Base-by-base conservation (phyloP, 768 basidiomycete species). In the Boletus rubescentipes region DNA sequence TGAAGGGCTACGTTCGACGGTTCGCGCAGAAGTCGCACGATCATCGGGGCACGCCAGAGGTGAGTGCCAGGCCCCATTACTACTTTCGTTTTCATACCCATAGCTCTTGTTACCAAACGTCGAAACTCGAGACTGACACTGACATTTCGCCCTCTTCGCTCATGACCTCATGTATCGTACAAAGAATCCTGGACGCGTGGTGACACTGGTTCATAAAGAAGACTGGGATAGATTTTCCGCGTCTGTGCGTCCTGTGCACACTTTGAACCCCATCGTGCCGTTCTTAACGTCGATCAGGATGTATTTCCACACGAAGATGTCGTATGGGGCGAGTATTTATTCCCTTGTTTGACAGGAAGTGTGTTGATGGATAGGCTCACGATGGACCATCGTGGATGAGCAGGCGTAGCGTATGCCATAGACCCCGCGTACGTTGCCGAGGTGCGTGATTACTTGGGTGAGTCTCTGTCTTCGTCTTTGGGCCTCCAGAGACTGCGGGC, bases 11-110 rank as follows among this genome's bases (percentile, higher is more conserved):
- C 55, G 90, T 95, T 0, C 82, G 93, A 2, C 77, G 94, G 26
- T 97, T 97, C 63, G 91, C 93, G 0, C 93, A 96, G 71, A 82
- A 83, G 65, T 95, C 92, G 51, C 90, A 93, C 67, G 94, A 98
- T 65, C 94, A 98, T 70, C 80, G 94, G 11, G 94, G 94, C 18
- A 95, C 93, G 0, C 89, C 85, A 3, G 87, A 93, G 75, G 87
- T 89, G 36, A 48, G 71, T 51, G 6, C 31, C 8, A 2, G 2
- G 2, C 11, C 2, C 32, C 42, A 16, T 16, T n/a, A 3, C n/a
- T 9, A 21, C 2, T 5, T 4, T 41, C 18, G 8, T 18, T 8
- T 31, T 21, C 14, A 21, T 34, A 20, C 42, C 34, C 4, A n/a
- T n/a, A 10, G n/a, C 20, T 18, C 16, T 18, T 30, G 3, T 32